Conservation (phyloP, 495 filamentous ascomycete species). For the Astrothelium subdiscretum region DNA sequence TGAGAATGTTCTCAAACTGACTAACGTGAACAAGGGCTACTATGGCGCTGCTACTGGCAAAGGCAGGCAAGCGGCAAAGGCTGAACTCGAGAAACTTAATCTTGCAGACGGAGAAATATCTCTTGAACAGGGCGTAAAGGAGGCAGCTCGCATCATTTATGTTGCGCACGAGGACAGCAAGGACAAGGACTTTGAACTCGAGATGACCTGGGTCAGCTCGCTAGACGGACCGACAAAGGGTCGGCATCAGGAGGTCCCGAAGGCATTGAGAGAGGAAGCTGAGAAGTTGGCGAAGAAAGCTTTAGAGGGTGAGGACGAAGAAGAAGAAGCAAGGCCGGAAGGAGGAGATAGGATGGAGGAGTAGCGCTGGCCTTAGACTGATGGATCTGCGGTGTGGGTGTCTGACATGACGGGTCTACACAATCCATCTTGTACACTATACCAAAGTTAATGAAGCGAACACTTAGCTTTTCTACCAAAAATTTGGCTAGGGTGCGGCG, state of each 20-base stretch:
- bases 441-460: no score
- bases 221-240: slow-evolving; percentile 78
- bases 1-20: neutral
- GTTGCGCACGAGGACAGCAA: slow-evolving; percentile 93
- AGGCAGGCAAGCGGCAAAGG: slow-evolving; percentile 88
- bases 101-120: slow-evolving; percentile 56
- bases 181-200: slow-evolving; percentile 97
- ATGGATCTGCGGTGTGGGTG: neutral
- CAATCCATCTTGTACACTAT: neutral
- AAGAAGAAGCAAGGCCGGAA: slow-evolving; percentile 22
- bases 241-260: slow-evolving; percentile 81
- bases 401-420: no score
- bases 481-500: no score
- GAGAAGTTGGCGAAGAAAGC: slow-evolving; percentile 46
- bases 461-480: no score
- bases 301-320: slow-evolving; percentile 32
- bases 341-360: slow-evolving; percentile 27
- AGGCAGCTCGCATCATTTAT: slow-evolving; percentile 93
- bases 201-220: slow-evolving; percentile 95
- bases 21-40: slow-evolving; percentile 54
- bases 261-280: slow-evolving; percentile 77
- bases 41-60: slow-evolving; percentile 96
- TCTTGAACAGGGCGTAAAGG: slow-evolving; percentile 80
- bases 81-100: slow-evolving; percentile 94
- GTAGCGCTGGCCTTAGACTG: slow-evolving; percentile 7